phyloP scores from a whole-genome alignment of 352 stramenopile species.

The Phytophthora capsici region DNA sequence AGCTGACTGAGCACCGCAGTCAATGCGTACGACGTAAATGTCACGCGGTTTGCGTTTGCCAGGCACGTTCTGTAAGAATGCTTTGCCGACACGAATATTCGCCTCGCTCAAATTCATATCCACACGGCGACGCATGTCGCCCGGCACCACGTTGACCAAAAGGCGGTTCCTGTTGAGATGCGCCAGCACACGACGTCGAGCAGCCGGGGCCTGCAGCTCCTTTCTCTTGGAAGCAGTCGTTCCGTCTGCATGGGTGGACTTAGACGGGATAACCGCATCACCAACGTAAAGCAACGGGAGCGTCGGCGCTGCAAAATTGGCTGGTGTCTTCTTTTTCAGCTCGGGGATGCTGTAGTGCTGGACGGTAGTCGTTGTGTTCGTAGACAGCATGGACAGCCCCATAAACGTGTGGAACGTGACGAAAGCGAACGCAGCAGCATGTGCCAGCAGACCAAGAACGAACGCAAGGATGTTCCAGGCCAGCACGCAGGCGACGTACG shows the following conservation, averaged over 20 bases:
- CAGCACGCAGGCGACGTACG: constrained; percentile 38
- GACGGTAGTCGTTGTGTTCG: constrained; percentile 12
- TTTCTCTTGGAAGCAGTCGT: constrained; percentile 32
- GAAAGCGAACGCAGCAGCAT: constrained; percentile 43
- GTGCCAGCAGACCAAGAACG: constrained; percentile 30
- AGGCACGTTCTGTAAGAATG: constrained; percentile 52
- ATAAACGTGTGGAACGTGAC: constrained; percentile 66
- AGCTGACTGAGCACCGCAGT: constrained; percentile 50
- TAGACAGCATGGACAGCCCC: constrained; percentile 47
- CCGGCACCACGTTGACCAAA: constrained; percentile 60
- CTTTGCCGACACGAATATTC: constrained; percentile 82
- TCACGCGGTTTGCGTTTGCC: constrained; percentile 55
- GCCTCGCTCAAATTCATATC: constrained; percentile 60
- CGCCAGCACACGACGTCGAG: constrained; percentile 50
- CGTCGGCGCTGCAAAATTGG: constrained; percentile 5
- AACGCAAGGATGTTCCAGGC: constrained; percentile 37
- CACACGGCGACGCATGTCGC: constrained; percentile 59
- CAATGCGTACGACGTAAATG: constrained; percentile 79
- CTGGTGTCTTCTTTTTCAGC: background rate
- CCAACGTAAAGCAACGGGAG: constrained; percentile 44
- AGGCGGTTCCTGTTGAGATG: constrained; percentile 49
- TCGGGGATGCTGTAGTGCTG: constrained; percentile 2
- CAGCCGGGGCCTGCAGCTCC: constrained; percentile 43
- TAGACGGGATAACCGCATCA: constrained; percentile 12
- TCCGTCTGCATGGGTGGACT: constrained; percentile 36